Conservation (phyloP, 441 rosid genomes). For the Biscutella auriculata region DNA sequence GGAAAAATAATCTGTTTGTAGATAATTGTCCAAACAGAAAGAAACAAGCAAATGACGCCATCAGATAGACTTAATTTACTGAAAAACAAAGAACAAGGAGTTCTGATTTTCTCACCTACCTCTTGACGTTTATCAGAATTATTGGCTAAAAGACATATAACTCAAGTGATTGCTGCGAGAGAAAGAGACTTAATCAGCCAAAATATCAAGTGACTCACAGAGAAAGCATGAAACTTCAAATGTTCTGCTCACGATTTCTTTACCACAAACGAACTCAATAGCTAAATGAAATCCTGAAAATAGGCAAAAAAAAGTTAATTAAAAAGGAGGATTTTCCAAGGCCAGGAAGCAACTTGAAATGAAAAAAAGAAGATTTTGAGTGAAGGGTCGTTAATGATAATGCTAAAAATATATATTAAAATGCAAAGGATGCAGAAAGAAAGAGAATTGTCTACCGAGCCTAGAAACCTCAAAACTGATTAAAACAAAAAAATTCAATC, state of each 20-base stretch:
- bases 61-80: conserved; percentile 11
- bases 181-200: conserved; percentile 1
- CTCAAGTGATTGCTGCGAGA: conserved; percentile 33
- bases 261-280: conserved; percentile 7
- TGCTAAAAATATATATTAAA: conserved; percentile 9
- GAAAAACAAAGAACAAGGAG: conserved; percentile 6
- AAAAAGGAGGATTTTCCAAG: background rate
- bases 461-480: conserved; percentile 7
- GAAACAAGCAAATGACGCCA: conserved; percentile 10
- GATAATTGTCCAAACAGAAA: conserved; percentile 8
- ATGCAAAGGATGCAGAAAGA: background rate
- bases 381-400: conserved; percentile 28
- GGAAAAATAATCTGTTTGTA: conserved; percentile 1
- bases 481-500: background rate
- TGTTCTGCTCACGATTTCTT: conserved; percentile 18
- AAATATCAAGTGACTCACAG: conserved; percentile 29
- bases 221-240: conserved; percentile 36
- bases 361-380: conserved; percentile 15
- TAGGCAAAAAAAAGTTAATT: conserved; percentile 1
- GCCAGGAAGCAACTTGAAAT: conserved; percentile 13
- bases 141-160: conserved; percentile 26
- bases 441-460: background rate
- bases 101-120: conserved; percentile 29
- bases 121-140: conserved; percentile 28
- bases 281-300: conserved; percentile 1